Evolutionary conservation across 306 rosid species (phyloP), one percentile per base, ranked within the genome.

Genomic region (Citrullus amarus): DNA sequence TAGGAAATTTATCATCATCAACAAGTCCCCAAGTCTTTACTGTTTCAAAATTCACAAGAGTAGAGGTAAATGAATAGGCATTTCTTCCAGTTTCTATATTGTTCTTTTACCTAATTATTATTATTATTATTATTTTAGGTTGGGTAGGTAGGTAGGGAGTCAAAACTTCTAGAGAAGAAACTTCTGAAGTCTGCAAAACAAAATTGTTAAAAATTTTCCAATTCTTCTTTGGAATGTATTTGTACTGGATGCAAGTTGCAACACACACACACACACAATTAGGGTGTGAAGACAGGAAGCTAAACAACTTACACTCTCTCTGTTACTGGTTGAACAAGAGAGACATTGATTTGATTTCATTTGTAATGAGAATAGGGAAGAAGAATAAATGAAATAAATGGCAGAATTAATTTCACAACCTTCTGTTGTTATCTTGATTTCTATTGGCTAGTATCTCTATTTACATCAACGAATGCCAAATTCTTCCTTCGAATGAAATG

Each of bases 401-500:
- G 55, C 66, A 83, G 76, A 25, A 46, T 11, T 72, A 61, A 20
- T 61, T 41, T 20, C 34, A 75, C 78, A 70, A 81, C 75, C 63
- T 72, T 80, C 46, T 39, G 56, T 36, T 39, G 56, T 36, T 65
- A 34, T 36, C 50, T 36, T 65, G 39, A 38, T 53, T 80, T 78
- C 17, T 66, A 44, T 79, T 76, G 81, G 51, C 30, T 69, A 32
- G 8, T 48, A 62, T 76, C 32, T 72, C 25, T 80, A 80, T 83
- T 91, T 76, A 91, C 80, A 86, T 71, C 1, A 78, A 84, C 38
- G 97, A 90, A 69, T 88, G 93, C 97, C 97, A 92, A 79, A 87
- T 84, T 79, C 88, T 86, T 53, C 98, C 94, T 80, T 94, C 94
- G 46, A 94, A 80, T 3, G 90, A 90, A 74, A 94, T 85, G 44